Base-by-base conservation (phyloP, 495 filamentous ascomycete genomes). In the Talaromyces borbonicus region DNA sequence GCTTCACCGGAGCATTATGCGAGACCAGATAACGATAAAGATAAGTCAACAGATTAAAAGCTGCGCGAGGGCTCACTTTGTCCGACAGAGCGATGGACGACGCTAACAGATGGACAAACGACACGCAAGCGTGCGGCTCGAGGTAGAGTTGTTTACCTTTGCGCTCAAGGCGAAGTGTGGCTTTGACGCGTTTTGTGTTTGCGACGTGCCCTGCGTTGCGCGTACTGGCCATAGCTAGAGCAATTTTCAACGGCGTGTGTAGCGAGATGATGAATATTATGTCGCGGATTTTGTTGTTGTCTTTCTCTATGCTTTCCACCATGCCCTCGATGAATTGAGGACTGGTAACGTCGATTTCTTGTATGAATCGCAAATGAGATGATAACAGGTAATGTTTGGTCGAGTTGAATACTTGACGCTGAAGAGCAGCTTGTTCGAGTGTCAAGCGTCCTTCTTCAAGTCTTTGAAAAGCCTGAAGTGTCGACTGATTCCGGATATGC, bases 161-260 rank as follows among this genome's bases (percentile, higher is more conserved):
- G 18, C 37, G 35, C 26, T 39, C 25, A 8, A 39, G 22, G 14
- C 56, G 55, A 8, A 67, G 52, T 14, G 65, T 50, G 14, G 51
- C 58, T 41, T 25, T 18, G 16, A 47, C 20, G 24, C 31, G 36
- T 37, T 36, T 36, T 7, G 44, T 47, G 15, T 36, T 37, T 18
- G 44, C 20, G n/a, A 36, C 25, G 8, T 25, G 19, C 2, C 43
- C 24, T 9, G 27, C 32, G 18, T 26, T 36, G 27, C 7, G 46
- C 19, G 50, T 62, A 8, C 64, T 57, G 18, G 59, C 58, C 39
- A 55, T 63, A 22, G 65, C 48, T 3, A 72, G 46, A 16, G 59
- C 60, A 2, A 69, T 38, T 29, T 70, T 68, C 26, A 71, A 51
- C 0, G 68, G 62, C 0, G 59, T 67, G 29, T 72, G 67, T 8